Conservation (phyloP, 1,284 basidiomycete genomes). For the Naganishia sp. region DNA sequence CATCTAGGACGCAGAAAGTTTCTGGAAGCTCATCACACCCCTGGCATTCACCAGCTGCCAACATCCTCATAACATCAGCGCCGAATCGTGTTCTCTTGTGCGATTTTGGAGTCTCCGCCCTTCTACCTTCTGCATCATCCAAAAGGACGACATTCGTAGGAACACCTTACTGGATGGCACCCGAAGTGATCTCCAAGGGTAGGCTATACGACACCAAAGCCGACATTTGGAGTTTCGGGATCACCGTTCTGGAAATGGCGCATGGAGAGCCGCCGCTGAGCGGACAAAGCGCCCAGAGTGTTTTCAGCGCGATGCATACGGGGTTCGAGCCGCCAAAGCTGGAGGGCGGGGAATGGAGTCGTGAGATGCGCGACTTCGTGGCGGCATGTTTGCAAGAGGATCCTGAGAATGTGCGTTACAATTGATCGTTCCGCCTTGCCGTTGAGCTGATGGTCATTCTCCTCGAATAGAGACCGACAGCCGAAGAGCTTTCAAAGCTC, state of each 20-base stretch:
- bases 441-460: conserved; percentile 4
- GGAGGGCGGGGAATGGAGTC: conserved; percentile 73
- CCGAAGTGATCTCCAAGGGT: conserved; percentile 86
- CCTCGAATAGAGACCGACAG: conserved; percentile 69
- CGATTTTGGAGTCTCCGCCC: conserved; percentile 95
- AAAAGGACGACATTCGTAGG: conserved; percentile 94
- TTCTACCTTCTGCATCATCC: conserved; percentile 79
- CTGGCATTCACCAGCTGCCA: conserved; percentile 65
- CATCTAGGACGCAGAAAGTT: background rate
- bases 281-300: conserved; percentile 81
- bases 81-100: conserved; percentile 87
- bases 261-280: conserved; percentile 62
- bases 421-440: background rate
- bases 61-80: conserved; percentile 79
- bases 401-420: conserved; percentile 68
- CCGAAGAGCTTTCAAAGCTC: conserved; percentile 85
- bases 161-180: conserved; percentile 99
- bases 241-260: conserved; percentile 91
- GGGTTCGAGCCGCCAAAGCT: conserved; percentile 69
- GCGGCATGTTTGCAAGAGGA: conserved; percentile 80
- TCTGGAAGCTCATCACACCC: background rate
- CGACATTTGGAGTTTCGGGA: conserved; percentile 95
- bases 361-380: conserved; percentile 87
- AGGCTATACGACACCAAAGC: conserved; percentile 92
- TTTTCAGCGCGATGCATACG: conserved; percentile 82